Conservation (phyloP, 78 protist genomes). For the Tieghemostelium lacteum region DNA sequence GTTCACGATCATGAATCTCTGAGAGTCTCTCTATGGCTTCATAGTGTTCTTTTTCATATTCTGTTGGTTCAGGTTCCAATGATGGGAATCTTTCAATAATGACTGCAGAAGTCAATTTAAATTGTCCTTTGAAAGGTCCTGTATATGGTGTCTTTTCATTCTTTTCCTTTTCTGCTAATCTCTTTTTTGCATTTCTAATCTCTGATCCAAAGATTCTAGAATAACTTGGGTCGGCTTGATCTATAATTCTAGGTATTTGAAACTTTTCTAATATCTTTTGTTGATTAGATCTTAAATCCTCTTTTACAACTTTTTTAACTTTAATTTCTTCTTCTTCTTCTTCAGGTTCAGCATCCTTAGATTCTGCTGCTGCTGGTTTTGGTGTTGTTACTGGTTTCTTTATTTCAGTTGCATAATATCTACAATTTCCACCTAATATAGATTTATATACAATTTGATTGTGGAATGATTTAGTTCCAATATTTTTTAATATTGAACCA, state of each 20-base stretch:
- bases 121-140: slow-evolving; percentile 12
- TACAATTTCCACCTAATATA: no score
- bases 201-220: no score
- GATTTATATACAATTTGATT: no score
- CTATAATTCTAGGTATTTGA: slow-evolving; percentile 52
- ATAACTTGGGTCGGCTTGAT: slow-evolving; percentile 26
- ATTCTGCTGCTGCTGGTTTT: slow-evolving; percentile 3
- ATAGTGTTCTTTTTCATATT: slow-evolving; percentile 29
- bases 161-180: background rate
- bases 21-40: slow-evolving; percentile 8
- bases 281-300: slow-evolving; percentile 31
- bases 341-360: background rate
- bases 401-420: no score
- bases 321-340: background rate
- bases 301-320: background rate
- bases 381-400: no score
- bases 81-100: slow-evolving; percentile 76
- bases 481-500: no score
- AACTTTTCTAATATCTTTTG: slow-evolving; percentile 48
- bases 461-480: no score
- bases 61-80: slow-evolving; percentile 46
- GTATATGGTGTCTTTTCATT: background rate
- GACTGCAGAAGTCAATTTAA: slow-evolving; percentile 10
- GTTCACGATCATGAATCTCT: slow-evolving; percentile 15
- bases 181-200: slow-evolving; percentile 6